Evolutionary conservation across 768 basidiomycete species (phyloP).

Genomic region (Sistotremastrum niveocremeum): DNA sequence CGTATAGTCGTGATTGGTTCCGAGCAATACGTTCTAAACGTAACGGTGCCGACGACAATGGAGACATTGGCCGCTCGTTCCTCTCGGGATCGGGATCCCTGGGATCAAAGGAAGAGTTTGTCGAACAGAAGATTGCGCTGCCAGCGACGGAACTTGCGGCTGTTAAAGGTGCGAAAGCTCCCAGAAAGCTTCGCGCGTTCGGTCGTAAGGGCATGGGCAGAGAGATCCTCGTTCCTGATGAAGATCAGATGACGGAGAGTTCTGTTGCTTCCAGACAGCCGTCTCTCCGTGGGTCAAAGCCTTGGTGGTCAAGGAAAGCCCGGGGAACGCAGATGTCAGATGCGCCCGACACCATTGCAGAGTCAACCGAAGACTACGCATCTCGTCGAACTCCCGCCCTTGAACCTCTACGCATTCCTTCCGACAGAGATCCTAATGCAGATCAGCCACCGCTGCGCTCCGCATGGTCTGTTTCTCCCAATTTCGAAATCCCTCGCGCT

Average conservation of each 20-base stretch:
- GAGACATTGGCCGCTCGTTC: slow-evolving; percentile 31
- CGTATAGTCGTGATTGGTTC: slow-evolving; percentile 36
- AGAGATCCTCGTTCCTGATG: slow-evolving; percentile 12
- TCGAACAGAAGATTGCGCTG: slow-evolving; percentile 9
- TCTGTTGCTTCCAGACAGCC: background rate
- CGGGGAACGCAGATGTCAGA: background rate
- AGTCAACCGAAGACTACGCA: background rate
- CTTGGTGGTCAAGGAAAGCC: slow-evolving; percentile 5
- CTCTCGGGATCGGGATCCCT: slow-evolving; percentile 11
- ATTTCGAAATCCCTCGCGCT: no score
- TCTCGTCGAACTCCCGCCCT: background rate
- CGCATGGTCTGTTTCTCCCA: background rate
- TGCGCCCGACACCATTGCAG: background rate
- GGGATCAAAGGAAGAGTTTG: slow-evolving; percentile 12
- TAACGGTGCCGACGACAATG: slow-evolving; percentile 31
- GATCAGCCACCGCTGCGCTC: background rate
- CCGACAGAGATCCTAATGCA: background rate
- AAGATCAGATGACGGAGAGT: slow-evolving; percentile 1
- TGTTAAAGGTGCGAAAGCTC: slow-evolving; percentile 8
- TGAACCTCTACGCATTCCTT: background rate
- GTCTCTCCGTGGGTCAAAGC: background rate
- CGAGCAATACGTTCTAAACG: slow-evolving; percentile 35
- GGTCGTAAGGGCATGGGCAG: slow-evolving; percentile 26
- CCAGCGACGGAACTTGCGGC: slow-evolving; percentile 13
- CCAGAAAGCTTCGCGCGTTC: slow-evolving; percentile 31